A percentile compares a stretch with the other conserved stretches of the same genome.
Evolutionary conservation across 169 alveolate genomes (phyloP).

Genomic region (Besnoitia besnoiti): DNA sequence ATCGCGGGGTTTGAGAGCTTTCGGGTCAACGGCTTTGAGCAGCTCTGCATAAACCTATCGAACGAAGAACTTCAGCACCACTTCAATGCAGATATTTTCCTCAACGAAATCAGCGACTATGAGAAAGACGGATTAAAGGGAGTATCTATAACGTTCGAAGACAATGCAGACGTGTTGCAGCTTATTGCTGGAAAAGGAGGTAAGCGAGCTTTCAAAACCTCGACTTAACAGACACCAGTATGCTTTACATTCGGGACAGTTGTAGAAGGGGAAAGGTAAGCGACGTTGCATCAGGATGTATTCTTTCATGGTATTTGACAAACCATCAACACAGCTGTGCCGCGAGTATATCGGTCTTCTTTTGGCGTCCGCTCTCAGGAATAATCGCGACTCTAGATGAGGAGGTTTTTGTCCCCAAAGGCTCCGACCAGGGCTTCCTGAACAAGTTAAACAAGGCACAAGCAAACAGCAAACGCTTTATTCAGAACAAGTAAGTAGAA

Average conservation of each 20-base stretch:
- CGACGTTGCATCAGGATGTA: too few species aligned
- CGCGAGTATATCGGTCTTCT: too few species aligned
- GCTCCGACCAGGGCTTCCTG: constrained; percentile 57
- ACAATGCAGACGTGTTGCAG: constrained; percentile 41
- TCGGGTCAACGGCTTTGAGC: constrained; percentile 96
- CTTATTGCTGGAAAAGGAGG: constrained; percentile 60
- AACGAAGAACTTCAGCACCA: constrained; percentile 97
- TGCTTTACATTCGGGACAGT: not conserved
- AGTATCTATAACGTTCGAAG: not conserved
- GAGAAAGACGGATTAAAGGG: constrained; percentile 39
- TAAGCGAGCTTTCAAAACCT: too few species aligned
- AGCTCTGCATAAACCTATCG: constrained; percentile 97
- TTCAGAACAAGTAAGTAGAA: constrained; percentile 9
- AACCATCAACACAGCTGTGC: too few species aligned
- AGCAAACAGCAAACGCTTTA: not conserved
- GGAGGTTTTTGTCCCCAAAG: constrained; percentile 62
- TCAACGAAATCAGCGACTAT: constrained; percentile 39
- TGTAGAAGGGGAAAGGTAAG: too few species aligned
- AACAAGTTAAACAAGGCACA: constrained; percentile 30
- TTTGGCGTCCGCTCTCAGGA: too few species aligned
- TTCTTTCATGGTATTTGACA: too few species aligned
- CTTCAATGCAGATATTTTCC: constrained; percentile 82
- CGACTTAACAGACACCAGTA: not conserved
- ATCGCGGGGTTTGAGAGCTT: constrained; percentile 98
- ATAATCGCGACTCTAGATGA: constrained; percentile 50